Percentiles rank a stretch among this genome's conserved stretches.
phyloP scores from a whole-genome alignment of 805 yeast genomes.

The Metschnikowia noctiluminum region DNA sequence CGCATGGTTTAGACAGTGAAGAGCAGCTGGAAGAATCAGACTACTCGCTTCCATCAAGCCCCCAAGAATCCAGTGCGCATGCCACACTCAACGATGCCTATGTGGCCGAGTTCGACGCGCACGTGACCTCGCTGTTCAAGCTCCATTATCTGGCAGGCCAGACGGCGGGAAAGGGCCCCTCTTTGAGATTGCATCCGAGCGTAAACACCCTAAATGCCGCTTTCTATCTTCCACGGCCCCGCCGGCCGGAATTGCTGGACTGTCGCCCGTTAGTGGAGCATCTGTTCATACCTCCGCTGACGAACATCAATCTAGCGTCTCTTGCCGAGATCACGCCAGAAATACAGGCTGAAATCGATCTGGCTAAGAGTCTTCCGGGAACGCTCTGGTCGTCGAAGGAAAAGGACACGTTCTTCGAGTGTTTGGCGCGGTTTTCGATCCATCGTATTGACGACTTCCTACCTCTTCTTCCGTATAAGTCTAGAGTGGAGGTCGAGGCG shows the following conservation, averaged over 20 bases:
- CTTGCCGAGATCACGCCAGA: neutral
- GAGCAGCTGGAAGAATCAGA: neutral
- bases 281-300: neutral
- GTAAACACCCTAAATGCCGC: constrained; percentile 8
- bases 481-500: constrained; percentile 40
- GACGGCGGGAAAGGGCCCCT: neutral
- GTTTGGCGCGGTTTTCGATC: constrained; percentile 49
- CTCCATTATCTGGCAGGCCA: constrained; percentile 3
- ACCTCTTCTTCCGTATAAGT: constrained; percentile 38
- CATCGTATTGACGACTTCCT: constrained; percentile 42
- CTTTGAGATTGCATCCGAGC: constrained; percentile 9
- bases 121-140: constrained; percentile 10
- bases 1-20: neutral
- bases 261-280: neutral
- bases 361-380: constrained; percentile 23
- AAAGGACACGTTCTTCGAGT: constrained; percentile 49
- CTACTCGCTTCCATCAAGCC: neutral
- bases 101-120: constrained; percentile 6
- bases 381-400: constrained; percentile 46
- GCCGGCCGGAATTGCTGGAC: neutral
- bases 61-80: neutral
- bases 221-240: constrained; percentile 8
- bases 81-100: neutral
- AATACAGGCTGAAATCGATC: neutral
- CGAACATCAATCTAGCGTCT: no score